Evolutionary conservation across 2,329 filamentous ascomycete genomes (phyloP).

Genomic region (Ophiocordyceps camponoti-leonardi): DNA sequence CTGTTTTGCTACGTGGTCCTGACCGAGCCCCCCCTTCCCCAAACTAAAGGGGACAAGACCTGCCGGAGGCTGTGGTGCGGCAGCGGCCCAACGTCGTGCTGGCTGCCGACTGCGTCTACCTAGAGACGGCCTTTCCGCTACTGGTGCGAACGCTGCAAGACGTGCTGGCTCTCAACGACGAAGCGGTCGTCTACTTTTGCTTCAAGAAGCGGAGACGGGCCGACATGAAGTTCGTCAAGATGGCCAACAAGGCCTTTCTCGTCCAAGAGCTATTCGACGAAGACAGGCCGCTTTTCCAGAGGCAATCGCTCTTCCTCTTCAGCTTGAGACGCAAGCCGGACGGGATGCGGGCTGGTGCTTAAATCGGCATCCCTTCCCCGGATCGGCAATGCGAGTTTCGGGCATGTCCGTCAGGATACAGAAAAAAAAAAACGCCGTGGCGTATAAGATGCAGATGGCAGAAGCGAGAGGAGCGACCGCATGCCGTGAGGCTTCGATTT

Average conservation of each 20-base stretch:
- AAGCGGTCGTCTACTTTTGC: constrained; percentile 58
- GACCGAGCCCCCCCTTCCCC: neutral
- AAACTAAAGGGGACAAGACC: neutral
- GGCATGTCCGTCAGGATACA: no score
- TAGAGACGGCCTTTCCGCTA: constrained; percentile 85
- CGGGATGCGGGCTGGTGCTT: no score
- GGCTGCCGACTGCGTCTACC: constrained; percentile 95
- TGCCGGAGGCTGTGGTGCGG: constrained; percentile 23
- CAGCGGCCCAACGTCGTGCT: constrained; percentile 63
- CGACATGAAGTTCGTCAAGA: constrained; percentile 58
- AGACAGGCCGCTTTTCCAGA: constrained; percentile 37
- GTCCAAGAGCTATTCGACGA: constrained; percentile 47
- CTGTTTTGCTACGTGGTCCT: no score
- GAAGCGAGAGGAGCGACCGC: no score
- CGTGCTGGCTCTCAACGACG: constrained; percentile 55
- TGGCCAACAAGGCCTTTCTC: constrained; percentile 47
- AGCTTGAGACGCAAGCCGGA: constrained; percentile 24
- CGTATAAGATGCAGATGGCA: no score
- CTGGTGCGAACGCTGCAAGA: constrained; percentile 63
- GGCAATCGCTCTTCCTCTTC: constrained; percentile 44
- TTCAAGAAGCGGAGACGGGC: constrained; percentile 85
- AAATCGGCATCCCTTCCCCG: no score
- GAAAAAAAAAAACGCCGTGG: no score
- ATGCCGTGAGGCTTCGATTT: no score
- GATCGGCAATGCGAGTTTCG: no score